Conservation (phyloP, 805 yeast genomes). For the Barnettozyma botsteinii region DNA sequence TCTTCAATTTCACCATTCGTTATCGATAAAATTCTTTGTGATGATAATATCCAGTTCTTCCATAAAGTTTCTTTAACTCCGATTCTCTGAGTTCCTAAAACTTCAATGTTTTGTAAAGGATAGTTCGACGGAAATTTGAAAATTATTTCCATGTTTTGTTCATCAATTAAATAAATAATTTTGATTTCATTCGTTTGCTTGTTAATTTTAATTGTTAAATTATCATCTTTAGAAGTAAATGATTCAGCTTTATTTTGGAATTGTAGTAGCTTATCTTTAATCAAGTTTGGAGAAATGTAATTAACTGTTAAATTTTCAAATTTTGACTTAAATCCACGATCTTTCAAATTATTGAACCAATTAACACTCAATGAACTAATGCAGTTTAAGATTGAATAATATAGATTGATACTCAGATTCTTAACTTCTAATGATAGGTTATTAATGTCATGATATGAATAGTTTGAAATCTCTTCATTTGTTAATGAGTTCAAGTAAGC, state of each 20-base stretch:
- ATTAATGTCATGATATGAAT: slow-evolving; percentile 27
- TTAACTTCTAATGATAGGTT: slow-evolving; percentile 27
- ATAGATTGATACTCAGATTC: slow-evolving; percentile 36
- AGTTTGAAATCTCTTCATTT: slow-evolving; percentile 23
- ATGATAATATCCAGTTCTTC: slow-evolving; percentile 92
- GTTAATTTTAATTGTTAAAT: slow-evolving; percentile 54
- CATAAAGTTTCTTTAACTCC: slow-evolving; percentile 91
- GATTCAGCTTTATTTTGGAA: slow-evolving; percentile 38
- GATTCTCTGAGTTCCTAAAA: slow-evolving; percentile 70
- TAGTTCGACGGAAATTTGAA: slow-evolving; percentile 67
- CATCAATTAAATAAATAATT: slow-evolving; percentile 75
- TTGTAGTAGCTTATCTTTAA: slow-evolving; percentile 48
- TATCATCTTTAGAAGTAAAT: slow-evolving; percentile 32
- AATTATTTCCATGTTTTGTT: slow-evolving; percentile 75
- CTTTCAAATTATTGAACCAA: slow-evolving; percentile 71
- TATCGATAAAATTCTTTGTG: slow-evolving; percentile 73
- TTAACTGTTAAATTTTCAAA: slow-evolving; percentile 59
- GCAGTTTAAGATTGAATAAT: slow-evolving; percentile 42
- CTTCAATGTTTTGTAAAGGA: slow-evolving; percentile 71
- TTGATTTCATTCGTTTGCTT: slow-evolving; percentile 59
- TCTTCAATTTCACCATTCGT: slow-evolving; percentile 60
- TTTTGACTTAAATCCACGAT: slow-evolving; percentile 52
- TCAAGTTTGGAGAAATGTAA: slow-evolving; percentile 58
- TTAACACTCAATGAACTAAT: slow-evolving; percentile 52
- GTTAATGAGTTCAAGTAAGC: slow-evolving; percentile 19